Conservation (phyloP, 805 yeast genomes). For the Hanseniaspora vineae region DNA sequence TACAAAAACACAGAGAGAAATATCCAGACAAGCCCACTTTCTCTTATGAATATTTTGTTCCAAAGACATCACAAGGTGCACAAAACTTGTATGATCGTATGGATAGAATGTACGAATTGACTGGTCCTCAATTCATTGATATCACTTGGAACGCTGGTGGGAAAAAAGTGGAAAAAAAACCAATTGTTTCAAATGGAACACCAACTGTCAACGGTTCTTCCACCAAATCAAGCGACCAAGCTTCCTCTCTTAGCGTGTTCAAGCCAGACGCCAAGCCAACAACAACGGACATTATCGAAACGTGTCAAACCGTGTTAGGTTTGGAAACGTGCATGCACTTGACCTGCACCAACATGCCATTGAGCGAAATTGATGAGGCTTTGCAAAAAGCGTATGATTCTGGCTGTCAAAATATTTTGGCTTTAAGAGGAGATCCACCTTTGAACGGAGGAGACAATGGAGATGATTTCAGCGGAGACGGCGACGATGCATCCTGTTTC, state of each 20-base stretch:
- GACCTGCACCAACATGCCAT: slow-evolving; percentile 92
- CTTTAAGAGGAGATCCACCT: slow-evolving; percentile 94
- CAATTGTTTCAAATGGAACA: background rate
- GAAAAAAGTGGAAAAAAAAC: slow-evolving; percentile 20
- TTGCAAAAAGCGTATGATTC: slow-evolving; percentile 72
- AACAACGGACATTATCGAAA: slow-evolving; percentile 85
- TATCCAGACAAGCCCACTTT: slow-evolving; percentile 46
- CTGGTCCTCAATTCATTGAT: slow-evolving; percentile 80
- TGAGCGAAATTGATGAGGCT: slow-evolving; percentile 70
- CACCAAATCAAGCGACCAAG: slow-evolving; percentile 28
- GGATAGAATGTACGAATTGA: slow-evolving; percentile 88
- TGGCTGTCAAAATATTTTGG: slow-evolving; percentile 92
- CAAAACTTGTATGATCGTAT: slow-evolving; percentile 92
- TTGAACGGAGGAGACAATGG: slow-evolving; percentile 35
- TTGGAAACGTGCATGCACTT: slow-evolving; percentile 96
- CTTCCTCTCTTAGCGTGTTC: no score
- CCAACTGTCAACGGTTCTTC: slow-evolving; percentile 3
- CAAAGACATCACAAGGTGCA: slow-evolving; percentile 94
- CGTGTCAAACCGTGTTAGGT: slow-evolving; percentile 81
- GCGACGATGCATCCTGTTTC: slow-evolving; percentile 42
- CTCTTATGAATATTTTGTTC: slow-evolving; percentile 94
- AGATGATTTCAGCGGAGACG: slow-evolving; percentile 9
- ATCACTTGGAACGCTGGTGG: slow-evolving; percentile 99
- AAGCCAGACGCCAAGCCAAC: slow-evolving; percentile 25
- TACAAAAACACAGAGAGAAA: slow-evolving; percentile 20